Evolutionary conservation across 1,139 yeast genomes (phyloP).

Genomic region (Tardiomyces digboiensis): DNA sequence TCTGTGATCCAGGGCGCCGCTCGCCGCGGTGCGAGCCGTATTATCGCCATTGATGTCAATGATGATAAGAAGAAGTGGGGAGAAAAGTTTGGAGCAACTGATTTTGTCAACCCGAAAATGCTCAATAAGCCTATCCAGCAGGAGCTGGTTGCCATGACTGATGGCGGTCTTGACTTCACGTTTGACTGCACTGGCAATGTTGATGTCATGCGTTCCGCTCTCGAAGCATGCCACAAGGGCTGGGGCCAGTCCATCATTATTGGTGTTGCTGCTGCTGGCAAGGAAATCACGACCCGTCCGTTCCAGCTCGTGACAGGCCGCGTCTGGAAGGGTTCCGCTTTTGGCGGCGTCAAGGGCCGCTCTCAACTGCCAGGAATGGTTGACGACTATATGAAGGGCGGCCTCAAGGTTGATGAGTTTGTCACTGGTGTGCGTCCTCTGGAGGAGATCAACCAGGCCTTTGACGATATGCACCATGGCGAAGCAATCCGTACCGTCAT

Average conservation of each 20-base stretch:
- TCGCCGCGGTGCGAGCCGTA: slow-evolving; percentile 71
- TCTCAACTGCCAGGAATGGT: slow-evolving; percentile 89
- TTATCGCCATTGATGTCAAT: slow-evolving; percentile 56
- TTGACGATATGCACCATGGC: slow-evolving; percentile 93
- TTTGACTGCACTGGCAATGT: slow-evolving; percentile 98
- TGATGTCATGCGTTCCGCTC: slow-evolving; percentile 87
- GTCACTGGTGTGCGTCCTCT: slow-evolving; percentile 84
- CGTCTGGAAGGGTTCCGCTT: slow-evolving; percentile 98
- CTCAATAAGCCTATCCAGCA: slow-evolving; percentile 73
- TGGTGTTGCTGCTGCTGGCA: slow-evolving; percentile 98
- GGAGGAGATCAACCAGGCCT: slow-evolving; percentile 74
- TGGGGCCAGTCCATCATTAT: slow-evolving; percentile 95
- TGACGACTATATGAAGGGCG: slow-evolving; percentile 74
- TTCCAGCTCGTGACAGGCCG: slow-evolving; percentile 99
- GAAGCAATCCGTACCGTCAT: slow-evolving; percentile 91
- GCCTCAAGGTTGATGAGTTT: slow-evolving; percentile 87
- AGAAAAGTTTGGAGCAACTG: slow-evolving; percentile 55
- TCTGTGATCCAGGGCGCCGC: slow-evolving; percentile 69
- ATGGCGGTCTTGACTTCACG: slow-evolving; percentile 93
- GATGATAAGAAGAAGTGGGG: slow-evolving; percentile 54
- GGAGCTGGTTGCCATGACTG: slow-evolving; percentile 79
- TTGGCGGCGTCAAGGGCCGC: slow-evolving; percentile 98
- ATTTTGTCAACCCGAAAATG: slow-evolving; percentile 76
- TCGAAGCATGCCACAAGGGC: slow-evolving; percentile 97
- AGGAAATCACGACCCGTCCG: slow-evolving; percentile 94